Percentiles rank a stretch among this genome's conserved stretches.
Conservation (phyloP, 305 asterid species). For the Nicotiana rustica region DNA sequence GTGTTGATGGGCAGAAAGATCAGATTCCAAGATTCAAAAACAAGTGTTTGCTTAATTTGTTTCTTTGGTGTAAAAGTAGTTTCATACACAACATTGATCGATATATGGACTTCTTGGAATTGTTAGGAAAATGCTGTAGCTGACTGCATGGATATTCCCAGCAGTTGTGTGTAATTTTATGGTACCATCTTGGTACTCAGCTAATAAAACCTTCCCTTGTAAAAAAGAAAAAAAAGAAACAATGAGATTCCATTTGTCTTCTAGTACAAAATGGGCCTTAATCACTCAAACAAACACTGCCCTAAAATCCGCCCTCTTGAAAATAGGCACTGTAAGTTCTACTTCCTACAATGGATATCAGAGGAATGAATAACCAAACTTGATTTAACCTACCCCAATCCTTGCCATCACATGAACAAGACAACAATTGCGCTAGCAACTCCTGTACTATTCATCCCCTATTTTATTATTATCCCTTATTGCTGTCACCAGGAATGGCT, state of each 20-base stretch:
- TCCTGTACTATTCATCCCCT: neutral
- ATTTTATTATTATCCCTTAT: neutral
- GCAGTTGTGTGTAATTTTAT: too few relatives aligned
- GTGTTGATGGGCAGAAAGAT: too few relatives aligned
- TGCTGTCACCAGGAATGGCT: neutral
- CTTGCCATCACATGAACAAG: neutral
- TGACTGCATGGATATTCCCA: too few relatives aligned
- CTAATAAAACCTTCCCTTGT: too few relatives aligned
- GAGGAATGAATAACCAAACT: neutral
- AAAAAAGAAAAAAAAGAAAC: too few relatives aligned
- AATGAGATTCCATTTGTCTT: neutral
- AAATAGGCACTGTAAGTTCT: neutral
- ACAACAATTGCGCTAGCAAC: neutral
- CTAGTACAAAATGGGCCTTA: neutral
- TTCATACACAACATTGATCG: too few relatives aligned
- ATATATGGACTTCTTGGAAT: too few relatives aligned
- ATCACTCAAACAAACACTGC: neutral
- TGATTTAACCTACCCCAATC: slow-evolving; percentile 6
- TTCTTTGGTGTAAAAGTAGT: too few relatives aligned
- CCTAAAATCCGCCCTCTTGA: neutral
- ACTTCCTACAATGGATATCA: neutral
- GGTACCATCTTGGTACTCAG: too few relatives aligned
- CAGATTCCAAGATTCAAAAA: too few relatives aligned
- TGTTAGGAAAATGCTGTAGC: too few relatives aligned
- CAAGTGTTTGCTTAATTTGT: too few relatives aligned